Base-by-base conservation (phyloP, 2,329 filamentous ascomycete genomes). In the Ophiostoma tasmaniense region DNA sequence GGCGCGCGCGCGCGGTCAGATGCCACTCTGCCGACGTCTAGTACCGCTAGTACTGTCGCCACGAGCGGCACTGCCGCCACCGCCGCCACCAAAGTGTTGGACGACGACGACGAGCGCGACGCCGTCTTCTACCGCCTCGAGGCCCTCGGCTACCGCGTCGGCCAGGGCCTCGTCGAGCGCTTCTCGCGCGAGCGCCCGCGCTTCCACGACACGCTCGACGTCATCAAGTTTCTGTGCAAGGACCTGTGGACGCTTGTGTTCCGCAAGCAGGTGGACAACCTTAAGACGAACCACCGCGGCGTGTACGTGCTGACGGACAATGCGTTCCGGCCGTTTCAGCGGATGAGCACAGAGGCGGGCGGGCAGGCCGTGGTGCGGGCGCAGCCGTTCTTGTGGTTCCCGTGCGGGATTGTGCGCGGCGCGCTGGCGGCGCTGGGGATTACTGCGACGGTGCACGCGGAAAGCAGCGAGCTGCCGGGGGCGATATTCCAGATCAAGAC, bases 181-280 rank as follows among this genome's bases (percentile, higher is more conserved):
- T 93, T 95, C 81, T 92, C 90, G 11, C 85, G 87, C 76, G 91
- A 96, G 77, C 85, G 92, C 67, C 92, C 94, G 55, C 90, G 93
- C 66, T 96, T 97, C 77, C 91, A 90, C 71, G 93, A 97, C 74
- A 93, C 93, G 3, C 87, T 99, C 59, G 95, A 98, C 76, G 90
- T 93, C 66, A 99, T 99, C 78, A 99, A 99, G 78, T 98, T 99
- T 76, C 84, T 99, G 66, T 99, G 95, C 86, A 99, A 99, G 82
- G 95, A 99, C 78, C 84, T 99, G 62, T 99, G 95, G 95, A 93
- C 88, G 42, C 84, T 98, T 25, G 87, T 97, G 20, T 99, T 97
- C 79, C 86, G 91, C 77, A 99, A 99, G 80, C 96, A 98, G 78
- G 92, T 99, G 76, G 95, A 99, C 79, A 99, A 99, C 77, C 84